Conservation (phyloP, 192 early-diverging fungal genomes). For the Dissophora globulifera region DNA sequence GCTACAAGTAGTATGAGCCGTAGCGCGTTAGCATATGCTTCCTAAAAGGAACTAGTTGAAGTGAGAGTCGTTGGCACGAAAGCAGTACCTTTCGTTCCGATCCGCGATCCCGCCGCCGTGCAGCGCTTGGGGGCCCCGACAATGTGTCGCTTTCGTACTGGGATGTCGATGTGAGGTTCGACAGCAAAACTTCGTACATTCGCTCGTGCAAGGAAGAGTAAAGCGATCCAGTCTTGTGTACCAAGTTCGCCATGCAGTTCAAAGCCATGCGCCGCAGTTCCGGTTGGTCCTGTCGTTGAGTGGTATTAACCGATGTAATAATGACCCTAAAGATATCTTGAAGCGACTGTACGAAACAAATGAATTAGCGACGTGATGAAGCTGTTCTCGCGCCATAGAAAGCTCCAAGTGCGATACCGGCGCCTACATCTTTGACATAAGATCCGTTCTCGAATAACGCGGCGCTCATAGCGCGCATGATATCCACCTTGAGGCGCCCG, state of each 20-base stretch:
- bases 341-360: slow-evolving; percentile 33
- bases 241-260: slow-evolving; percentile 74
- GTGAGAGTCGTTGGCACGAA: no score
- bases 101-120: slow-evolving; percentile 18
- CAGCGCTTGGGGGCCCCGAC: not conserved
- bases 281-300: slow-evolving; percentile 19
- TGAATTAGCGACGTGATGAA: no score
- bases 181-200: slow-evolving; percentile 63
- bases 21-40: no score
- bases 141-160: slow-evolving; percentile 9
- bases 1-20: slow-evolving; percentile 21
- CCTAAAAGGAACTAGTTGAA: no score
- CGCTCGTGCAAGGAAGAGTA: slow-evolving; percentile 54
- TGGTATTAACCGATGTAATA: slow-evolving; percentile 13
- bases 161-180: slow-evolving; percentile 48
- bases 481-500: slow-evolving; percentile 48
- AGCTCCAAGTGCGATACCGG: not conserved
- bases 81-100: slow-evolving; percentile 35
- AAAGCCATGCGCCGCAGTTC: slow-evolving; percentile 71
- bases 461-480: slow-evolving; percentile 62
- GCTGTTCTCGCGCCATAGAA: no score
- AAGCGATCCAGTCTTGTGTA: slow-evolving; percentile 67
- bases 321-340: slow-evolving; percentile 38
- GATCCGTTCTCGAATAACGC: slow-evolving; percentile 61
- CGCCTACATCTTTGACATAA: slow-evolving; percentile 51